These are phyloP conservation scores for Kodamaea kaohsiungensis DNA, from an alignment of 805 yeast species.

Conservation along the genomic window DNA sequence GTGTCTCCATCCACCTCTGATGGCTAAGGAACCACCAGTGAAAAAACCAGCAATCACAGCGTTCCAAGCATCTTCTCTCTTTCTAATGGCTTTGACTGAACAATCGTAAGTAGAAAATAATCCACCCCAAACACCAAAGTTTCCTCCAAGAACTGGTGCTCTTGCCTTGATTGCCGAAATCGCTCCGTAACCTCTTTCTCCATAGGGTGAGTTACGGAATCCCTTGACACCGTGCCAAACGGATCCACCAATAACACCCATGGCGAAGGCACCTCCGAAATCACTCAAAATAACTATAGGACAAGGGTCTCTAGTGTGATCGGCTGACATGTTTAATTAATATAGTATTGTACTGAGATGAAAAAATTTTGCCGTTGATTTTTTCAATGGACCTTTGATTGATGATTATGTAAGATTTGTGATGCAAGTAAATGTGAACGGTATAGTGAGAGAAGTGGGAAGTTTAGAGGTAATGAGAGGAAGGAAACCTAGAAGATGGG, in stretches of 20 bases:
- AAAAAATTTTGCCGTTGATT: background rate
- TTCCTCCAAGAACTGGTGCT: slow-evolving; percentile 98
- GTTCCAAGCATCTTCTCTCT: slow-evolving; percentile 98
- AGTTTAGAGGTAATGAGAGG: too few relatives aligned
- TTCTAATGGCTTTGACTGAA: slow-evolving; percentile 90
- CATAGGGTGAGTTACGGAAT: slow-evolving; percentile 95
- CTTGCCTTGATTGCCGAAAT: slow-evolving; percentile 89
- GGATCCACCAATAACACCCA: slow-evolving; percentile 99
- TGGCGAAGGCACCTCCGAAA: slow-evolving; percentile 98
- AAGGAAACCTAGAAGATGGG: too few relatives aligned
- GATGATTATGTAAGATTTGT: background rate
- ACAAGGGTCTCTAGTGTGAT: slow-evolving; percentile 98
- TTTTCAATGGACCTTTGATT: background rate
- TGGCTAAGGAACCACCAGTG: slow-evolving; percentile 96
- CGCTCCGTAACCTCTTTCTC: slow-evolving; percentile 92
- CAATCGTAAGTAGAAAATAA: slow-evolving; percentile 94
- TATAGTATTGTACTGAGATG: background rate
- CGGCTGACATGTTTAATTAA: slow-evolving; percentile 68
- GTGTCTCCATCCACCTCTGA: slow-evolving; percentile 98
- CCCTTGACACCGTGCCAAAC: slow-evolving; percentile 99
- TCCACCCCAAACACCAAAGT: slow-evolving; percentile 99
- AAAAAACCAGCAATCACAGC: slow-evolving; percentile 97
- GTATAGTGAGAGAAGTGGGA: background rate
- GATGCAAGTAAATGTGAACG: too few relatives aligned
- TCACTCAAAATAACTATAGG: slow-evolving; percentile 94